Percentiles rank a stretch among this genome's conserved stretches.
phyloP scores from a whole-genome alignment of 495 filamentous ascomycete species.

The Talaromyces wortmannii region DNA sequence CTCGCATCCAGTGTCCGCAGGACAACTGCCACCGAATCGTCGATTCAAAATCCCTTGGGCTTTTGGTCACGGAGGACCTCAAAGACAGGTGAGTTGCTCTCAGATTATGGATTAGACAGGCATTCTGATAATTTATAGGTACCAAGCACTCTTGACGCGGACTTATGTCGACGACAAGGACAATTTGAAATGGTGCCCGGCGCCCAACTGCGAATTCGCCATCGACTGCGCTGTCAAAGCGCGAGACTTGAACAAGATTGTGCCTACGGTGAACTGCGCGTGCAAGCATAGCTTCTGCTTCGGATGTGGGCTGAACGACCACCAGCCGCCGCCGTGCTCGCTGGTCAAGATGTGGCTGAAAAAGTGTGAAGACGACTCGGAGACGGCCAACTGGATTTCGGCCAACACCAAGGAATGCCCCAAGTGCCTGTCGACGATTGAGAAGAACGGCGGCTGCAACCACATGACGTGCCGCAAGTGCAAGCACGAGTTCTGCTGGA shows the following conservation, averaged over 20 bases:
- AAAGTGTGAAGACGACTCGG: conserved; percentile 97
- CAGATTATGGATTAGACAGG: not conserved
- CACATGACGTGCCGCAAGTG: conserved; percentile 99
- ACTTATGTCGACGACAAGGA: conserved; percentile 98
- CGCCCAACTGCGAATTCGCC: conserved; percentile 89
- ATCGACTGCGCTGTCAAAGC: conserved; percentile 82
- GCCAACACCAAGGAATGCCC: conserved; percentile 98
- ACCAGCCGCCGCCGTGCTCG: conserved; percentile 86
- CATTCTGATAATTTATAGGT: conserved; percentile 40
- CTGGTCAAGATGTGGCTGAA: conserved; percentile 95
- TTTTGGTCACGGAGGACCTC: conserved; percentile 71
- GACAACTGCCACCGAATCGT: conserved; percentile 85
- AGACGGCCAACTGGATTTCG: conserved; percentile 99
- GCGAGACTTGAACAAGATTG: conserved; percentile 73
- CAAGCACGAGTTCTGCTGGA: conserved; percentile 99
- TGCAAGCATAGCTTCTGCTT: conserved; percentile 92
- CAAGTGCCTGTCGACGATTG: conserved; percentile 90
- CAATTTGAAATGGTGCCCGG: conserved; percentile 92
- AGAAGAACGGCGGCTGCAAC: conserved; percentile 99
- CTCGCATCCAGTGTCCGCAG: conserved; percentile 86
- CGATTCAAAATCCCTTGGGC: conserved; percentile 77
- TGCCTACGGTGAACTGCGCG: conserved; percentile 79
- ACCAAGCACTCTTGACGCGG: conserved; percentile 77
- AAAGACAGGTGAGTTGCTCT: conserved; percentile 48
- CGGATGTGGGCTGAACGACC: conserved; percentile 86